Base-by-base conservation (phyloP, 169 alveolate species). In the Eimeria falciformis region DNA sequence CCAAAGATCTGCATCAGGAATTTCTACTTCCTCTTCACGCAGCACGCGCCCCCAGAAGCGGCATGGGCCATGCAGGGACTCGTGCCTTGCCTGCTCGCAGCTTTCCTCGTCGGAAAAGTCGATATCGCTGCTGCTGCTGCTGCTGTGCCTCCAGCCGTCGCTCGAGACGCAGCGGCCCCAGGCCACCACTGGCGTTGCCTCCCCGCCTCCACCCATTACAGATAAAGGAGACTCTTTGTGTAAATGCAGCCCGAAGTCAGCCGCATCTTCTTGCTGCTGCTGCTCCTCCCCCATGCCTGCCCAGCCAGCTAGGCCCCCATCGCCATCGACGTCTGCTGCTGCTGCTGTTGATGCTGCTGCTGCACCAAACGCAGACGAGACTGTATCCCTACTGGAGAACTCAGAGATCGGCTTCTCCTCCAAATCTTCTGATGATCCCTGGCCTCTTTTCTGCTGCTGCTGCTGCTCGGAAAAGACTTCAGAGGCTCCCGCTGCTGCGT, bases 151-250 rank as follows among this genome's bases (percentile, higher is more conserved):
- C 85, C 85, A 75, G 68, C 66, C 85, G 23, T 75, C 85, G 27
- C 85, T 75, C n/a, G 85, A 75, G 27, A 43, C 45, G 66, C 85
- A 75, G 65, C 85, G 65, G 23, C 85, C 85, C 53, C 33, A 18
- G 21, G 46, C 85, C 43, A 75, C 45, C 58, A 75, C 66, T 1
- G 85, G 85, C 40, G 85, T 75, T 4, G 43, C 85, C 9, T 75
- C 85, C 29, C 12, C 1, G 17, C 3, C 83, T 12, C 27, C 83
- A n/a, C 65, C 3, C 65, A 21, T 12, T 17, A 17, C n/a, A 21
- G 25, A 53, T 0, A 3, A 21, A 53, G 65, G n/a, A 53, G 65
- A 53, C 65, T 53, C 65, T 21, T 53, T 21, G 65, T 3, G 2
- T 12, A 17, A 12, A 12, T 53, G 25, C 25, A 12, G 25, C 9